Conservation (phyloP, 495 filamentous ascomycete species). For the Neurospora sp. region DNA sequence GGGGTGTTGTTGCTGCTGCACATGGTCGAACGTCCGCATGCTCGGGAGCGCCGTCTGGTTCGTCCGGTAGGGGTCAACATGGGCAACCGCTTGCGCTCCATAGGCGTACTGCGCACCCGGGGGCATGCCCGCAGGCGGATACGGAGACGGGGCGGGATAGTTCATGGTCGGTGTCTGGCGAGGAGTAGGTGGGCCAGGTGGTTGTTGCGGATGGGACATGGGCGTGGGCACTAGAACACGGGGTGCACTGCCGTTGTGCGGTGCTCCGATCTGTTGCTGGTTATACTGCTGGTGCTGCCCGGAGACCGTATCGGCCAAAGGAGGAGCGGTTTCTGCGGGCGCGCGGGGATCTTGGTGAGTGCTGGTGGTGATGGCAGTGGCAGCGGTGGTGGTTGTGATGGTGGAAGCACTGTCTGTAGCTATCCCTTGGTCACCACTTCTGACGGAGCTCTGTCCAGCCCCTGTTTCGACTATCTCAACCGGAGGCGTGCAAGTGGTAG, state of each 20-base stretch:
- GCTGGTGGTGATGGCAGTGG: not conserved
- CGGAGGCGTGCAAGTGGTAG: slow-evolving; percentile 5
- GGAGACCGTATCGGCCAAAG: not conserved
- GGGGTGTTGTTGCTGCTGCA: slow-evolving; percentile 36
- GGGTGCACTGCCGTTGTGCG: slow-evolving; percentile 12
- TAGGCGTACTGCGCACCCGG: slow-evolving; percentile 48
- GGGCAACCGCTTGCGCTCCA: slow-evolving; percentile 21
- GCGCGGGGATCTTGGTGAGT: not conserved
- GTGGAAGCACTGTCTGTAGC: slow-evolving; percentile 9
- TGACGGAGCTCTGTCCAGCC: slow-evolving; percentile 2
- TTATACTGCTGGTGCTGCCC: not conserved
- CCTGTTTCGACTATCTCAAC: slow-evolving; percentile 5
- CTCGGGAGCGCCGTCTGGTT: slow-evolving; percentile 52
- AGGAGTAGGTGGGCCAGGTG: slow-evolving; percentile 22
- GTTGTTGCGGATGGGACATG: slow-evolving; percentile 42
- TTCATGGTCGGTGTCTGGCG: slow-evolving; percentile 33
- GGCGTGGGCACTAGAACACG: slow-evolving; percentile 8
- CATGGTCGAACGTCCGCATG: slow-evolving; percentile 49
- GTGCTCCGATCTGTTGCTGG: not conserved
- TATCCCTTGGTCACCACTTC: slow-evolving; percentile 11
- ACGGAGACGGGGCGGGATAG: slow-evolving; percentile 47
- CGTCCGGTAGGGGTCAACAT: slow-evolving; percentile 21
- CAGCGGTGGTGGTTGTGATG: not conserved
- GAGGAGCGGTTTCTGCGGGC: not conserved
- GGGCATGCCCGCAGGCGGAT: slow-evolving; percentile 40